Conservation (phyloP, 331 rosid species). For the Pyrus hybrid region DNA sequence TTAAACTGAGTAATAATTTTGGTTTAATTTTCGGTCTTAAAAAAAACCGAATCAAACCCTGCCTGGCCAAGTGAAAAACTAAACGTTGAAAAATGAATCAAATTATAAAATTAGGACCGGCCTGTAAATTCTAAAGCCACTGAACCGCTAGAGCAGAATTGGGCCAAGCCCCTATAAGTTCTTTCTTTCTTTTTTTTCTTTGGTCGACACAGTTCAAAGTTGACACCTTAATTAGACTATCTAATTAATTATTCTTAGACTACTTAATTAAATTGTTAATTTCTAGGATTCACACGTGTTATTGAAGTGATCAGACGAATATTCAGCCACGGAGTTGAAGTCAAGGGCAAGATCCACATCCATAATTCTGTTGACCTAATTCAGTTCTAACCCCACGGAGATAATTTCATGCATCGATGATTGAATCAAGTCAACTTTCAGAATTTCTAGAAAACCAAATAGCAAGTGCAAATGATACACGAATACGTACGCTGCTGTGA, state of each 20-base stretch:
- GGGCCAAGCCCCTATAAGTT: neutral
- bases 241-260: too few relatives aligned
- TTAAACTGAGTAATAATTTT: too few relatives aligned
- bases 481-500: neutral
- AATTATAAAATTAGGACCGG: neutral
- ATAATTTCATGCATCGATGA: neutral
- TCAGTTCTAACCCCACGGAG: neutral
- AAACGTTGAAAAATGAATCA: too few relatives aligned
- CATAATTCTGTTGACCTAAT: neutral
- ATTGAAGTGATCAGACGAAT: neutral
- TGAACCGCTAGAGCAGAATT: neutral
- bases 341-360: neutral
- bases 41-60: neutral
- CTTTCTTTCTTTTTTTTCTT: neutral
- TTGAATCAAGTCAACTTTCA: neutral
- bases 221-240: too few relatives aligned
- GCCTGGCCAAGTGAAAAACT: neutral
- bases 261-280: neutral
- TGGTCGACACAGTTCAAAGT: neutral
- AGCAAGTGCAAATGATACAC: neutral
- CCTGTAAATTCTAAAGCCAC: neutral
- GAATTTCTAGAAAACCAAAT: constrained; percentile 1
- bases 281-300: neutral
- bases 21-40: too few relatives aligned
- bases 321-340: neutral